phyloP scores from a whole-genome alignment of 805 yeast species.

The Nakazawaea wyomingensis region DNA sequence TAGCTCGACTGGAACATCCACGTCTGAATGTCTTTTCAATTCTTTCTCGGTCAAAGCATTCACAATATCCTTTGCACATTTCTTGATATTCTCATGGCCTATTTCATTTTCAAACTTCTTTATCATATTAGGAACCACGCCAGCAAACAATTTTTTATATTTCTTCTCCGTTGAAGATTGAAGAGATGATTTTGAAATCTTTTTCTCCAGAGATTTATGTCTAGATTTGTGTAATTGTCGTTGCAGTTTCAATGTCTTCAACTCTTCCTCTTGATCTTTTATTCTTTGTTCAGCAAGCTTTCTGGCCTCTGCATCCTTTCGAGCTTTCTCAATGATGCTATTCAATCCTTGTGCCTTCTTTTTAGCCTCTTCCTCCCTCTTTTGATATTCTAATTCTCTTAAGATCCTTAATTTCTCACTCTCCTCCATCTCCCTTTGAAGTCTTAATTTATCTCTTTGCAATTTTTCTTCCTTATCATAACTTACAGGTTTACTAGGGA shows the following conservation, averaged over 20 bases:
- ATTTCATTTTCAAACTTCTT: conserved; percentile 60
- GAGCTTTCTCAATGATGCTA: conserved; percentile 6
- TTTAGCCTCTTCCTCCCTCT: conserved; percentile 23
- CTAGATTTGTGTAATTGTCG: conserved; percentile 26
- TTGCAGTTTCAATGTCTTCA: conserved; percentile 21
- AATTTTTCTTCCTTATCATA: conserved; percentile 5
- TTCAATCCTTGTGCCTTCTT: conserved; percentile 8
- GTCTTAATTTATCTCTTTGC: conserved; percentile 5
- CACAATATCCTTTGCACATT: conserved; percentile 76
- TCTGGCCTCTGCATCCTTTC: conserved; percentile 12
- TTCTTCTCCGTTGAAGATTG: conserved; percentile 1
- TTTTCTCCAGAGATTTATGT: conserved; percentile 12
- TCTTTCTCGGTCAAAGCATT: conserved; percentile 67
- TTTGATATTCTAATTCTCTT: conserved; percentile 29
- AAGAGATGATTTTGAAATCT: not conserved
- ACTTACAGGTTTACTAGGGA: conserved; percentile 3
- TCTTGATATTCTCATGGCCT: conserved; percentile 69
- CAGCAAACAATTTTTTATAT: conserved; percentile 51
- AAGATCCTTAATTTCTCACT: conserved; percentile 27
- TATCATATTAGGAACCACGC: conserved; percentile 72
- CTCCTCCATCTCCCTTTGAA: conserved; percentile 6
- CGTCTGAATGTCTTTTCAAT: conserved; percentile 36
- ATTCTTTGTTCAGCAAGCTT: conserved; percentile 13
- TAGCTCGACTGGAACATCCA: conserved; percentile 48
- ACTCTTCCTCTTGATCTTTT: conserved; percentile 16